Percentiles rank a stretch among this genome's conserved stretches.
phyloP scores from a whole-genome alignment of 148 eudicot genomes.

The Pharnaceum exiguum region DNA sequence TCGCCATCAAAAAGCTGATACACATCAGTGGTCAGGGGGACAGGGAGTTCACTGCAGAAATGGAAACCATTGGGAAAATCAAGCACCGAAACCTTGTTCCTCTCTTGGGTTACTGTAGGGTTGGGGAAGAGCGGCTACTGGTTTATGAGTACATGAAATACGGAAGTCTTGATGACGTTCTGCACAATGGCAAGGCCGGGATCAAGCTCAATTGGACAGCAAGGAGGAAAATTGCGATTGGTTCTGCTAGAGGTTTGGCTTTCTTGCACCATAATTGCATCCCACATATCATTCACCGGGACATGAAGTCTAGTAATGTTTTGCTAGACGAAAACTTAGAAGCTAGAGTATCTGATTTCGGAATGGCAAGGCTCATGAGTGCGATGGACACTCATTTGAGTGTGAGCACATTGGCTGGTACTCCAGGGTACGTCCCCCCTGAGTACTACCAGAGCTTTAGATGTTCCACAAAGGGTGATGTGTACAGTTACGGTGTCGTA shows the following conservation, averaged over 20 bases:
- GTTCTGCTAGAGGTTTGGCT: slow-evolving; percentile 81
- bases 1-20: slow-evolving; percentile 85
- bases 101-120: slow-evolving; percentile 83
- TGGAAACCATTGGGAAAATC: slow-evolving; percentile 92
- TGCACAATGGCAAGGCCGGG: slow-evolving; percentile 56
- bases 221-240: slow-evolving; percentile 77
- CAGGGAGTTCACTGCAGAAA: slow-evolving; percentile 80
- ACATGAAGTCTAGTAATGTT: slow-evolving; percentile 93
- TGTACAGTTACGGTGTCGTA: slow-evolving; percentile 87
- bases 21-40: slow-evolving; percentile 90
- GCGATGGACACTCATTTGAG: slow-evolving; percentile 91
- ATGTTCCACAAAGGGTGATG: slow-evolving; percentile 82
- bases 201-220: slow-evolving; percentile 67
- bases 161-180: slow-evolving; percentile 82
- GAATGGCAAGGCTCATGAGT: slow-evolving; percentile 89
- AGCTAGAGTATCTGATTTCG: slow-evolving; percentile 87
- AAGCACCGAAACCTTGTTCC: slow-evolving; percentile 87
- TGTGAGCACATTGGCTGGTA: slow-evolving; percentile 86
- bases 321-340: slow-evolving; percentile 71
- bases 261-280: slow-evolving; percentile 85
- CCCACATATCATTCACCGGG: slow-evolving; percentile 85
- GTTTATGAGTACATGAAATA: slow-evolving; percentile 93
- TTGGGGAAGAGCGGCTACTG: slow-evolving; percentile 79
- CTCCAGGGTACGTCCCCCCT: slow-evolving; percentile 88
- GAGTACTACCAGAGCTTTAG: slow-evolving; percentile 77